Evolutionary conservation across 148 eudicot species (phyloP).

Genomic region (Persicaria maculosa): DNA sequence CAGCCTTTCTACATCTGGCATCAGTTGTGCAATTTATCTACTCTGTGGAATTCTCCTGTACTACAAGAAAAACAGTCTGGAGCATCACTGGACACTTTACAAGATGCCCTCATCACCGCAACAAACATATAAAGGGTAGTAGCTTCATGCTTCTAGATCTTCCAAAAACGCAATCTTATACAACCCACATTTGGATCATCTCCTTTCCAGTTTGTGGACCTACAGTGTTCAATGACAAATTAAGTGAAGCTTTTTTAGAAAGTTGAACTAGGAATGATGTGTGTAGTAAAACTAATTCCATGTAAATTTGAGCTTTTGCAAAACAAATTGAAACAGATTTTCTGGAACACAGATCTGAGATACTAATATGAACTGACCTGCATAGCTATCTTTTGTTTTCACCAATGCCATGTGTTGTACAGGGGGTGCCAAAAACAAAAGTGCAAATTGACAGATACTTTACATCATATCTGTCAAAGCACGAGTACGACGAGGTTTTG

Average conservation of each 20-base stretch:
- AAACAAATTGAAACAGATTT: not conserved
- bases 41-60: slow-evolving; percentile 12
- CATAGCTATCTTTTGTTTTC: slow-evolving; percentile 7
- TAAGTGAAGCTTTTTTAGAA: not conserved
- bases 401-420: slow-evolving; percentile 23
- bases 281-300: not conserved
- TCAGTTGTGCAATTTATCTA: slow-evolving; percentile 10
- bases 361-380: slow-evolving; percentile 6
- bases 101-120: slow-evolving; percentile 7
- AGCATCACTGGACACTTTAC: slow-evolving; percentile 11
- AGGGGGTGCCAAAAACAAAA: slow-evolving; percentile 28
- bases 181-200: slow-evolving; percentile 2
- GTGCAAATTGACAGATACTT: slow-evolving; percentile 27
- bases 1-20: slow-evolving; percentile 12
- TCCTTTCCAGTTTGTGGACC: slow-evolving; percentile 1
- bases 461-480: slow-evolving; percentile 51
- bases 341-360: not conserved
- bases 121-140: not conserved
- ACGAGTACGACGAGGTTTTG: slow-evolving; percentile 64
- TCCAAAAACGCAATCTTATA: slow-evolving; percentile 8
- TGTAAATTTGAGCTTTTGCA: not conserved
- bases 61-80: slow-evolving; percentile 9
- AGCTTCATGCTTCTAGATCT: slow-evolving; percentile 8
- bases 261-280: not conserved
- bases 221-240: not conserved